Percentiles rank a stretch among this genome's conserved stretches.
Conservation (phyloP, 2,329 filamentous ascomycete species). For the Colletotrichum simmondsii region DNA sequence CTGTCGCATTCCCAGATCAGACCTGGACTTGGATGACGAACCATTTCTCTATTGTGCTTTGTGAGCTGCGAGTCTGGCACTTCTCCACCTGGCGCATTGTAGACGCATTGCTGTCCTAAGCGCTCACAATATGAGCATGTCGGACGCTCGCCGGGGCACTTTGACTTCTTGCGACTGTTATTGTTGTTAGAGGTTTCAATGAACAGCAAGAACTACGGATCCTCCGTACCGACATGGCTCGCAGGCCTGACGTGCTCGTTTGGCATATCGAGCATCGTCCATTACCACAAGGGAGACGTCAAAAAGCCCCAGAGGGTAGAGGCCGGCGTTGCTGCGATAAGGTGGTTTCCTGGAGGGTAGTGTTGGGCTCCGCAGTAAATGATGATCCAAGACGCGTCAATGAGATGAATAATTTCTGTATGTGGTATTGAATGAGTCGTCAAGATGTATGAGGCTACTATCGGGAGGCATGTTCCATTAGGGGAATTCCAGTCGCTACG, state of each 20-base stretch:
- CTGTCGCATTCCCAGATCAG: neutral
- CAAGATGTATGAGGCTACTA: neutral
- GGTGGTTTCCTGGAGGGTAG: neutral
- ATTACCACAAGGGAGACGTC: neutral
- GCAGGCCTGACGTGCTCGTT: slow-evolving; percentile 24
- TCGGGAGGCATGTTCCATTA: neutral
- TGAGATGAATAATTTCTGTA: too few species aligned
- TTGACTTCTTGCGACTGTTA: slow-evolving; percentile 13
- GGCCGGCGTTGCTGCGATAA: neutral
- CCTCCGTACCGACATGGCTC: slow-evolving; percentile 16
- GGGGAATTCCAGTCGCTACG: neutral
- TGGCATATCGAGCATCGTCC: slow-evolving; percentile 27
- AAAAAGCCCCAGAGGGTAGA: neutral
- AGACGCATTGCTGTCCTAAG: slow-evolving; percentile 9
- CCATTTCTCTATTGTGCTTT: neutral
- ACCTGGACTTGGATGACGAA: neutral
- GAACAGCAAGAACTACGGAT: too few species aligned
- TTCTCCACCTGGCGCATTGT: neutral
- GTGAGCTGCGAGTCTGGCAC: neutral
- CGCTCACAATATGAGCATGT: slow-evolving; percentile 21
- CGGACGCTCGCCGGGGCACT: slow-evolving; percentile 5
- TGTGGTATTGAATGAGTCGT: neutral
- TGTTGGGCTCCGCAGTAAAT: neutral
- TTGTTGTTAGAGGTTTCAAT: neutral
- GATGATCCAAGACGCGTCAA: neutral